Evolutionary conservation across 371 early-diverging fungal species (phyloP), one percentile per base, ranked within the genome.

Genomic region (Paraphysoderma sedebokerense): DNA sequence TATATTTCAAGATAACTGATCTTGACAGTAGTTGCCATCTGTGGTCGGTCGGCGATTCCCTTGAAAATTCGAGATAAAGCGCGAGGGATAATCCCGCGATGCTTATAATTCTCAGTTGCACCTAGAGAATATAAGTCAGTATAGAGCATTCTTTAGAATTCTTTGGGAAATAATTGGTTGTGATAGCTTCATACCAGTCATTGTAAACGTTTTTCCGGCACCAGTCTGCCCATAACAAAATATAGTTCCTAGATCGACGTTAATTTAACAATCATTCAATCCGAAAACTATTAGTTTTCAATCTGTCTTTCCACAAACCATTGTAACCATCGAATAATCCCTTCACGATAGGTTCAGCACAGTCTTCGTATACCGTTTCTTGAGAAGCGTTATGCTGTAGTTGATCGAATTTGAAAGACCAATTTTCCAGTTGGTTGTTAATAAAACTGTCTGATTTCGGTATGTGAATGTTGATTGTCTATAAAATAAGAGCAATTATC

Each of bases 141-240:
- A n/a, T n/a, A n/a, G n/a, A n/a, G n/a, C n/a, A n/a, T n/a, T n/a
- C n/a, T n/a, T n/a, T n/a, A n/a, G n/a, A n/a, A n/a, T n/a, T n/a
- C n/a, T n/a, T n/a, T n/a, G n/a, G n/a, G n/a, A n/a, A n/a, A n/a
- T n/a, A n/a, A n/a, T n/a, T n/a, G n/a, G n/a, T n/a, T n/a, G n/a
- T n/a, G n/a, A n/a, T n/a, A n/a, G 12, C 7, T 34, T 20, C 5
- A 28, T 20, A 30, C 17, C 40, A 44, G 50, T 60, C 70, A 68
- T 70, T n/a, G 81, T 75, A 52, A 76, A 76, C 13, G 81, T 78
- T 53, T 81, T 81, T 11, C 81, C 81, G n/a, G 72, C 73, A 8
- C 81, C 81, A 7, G 81, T 80, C 44, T 77, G 64, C 2, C 68
- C 46, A n/a, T n/a, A n/a, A n/a, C n/a, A n/a, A n/a, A n/a, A n/a